Evolutionary conservation across 768 basidiomycete species (phyloP), one percentile per base, ranked within the genome.

Genomic region (Mycena metata): DNA sequence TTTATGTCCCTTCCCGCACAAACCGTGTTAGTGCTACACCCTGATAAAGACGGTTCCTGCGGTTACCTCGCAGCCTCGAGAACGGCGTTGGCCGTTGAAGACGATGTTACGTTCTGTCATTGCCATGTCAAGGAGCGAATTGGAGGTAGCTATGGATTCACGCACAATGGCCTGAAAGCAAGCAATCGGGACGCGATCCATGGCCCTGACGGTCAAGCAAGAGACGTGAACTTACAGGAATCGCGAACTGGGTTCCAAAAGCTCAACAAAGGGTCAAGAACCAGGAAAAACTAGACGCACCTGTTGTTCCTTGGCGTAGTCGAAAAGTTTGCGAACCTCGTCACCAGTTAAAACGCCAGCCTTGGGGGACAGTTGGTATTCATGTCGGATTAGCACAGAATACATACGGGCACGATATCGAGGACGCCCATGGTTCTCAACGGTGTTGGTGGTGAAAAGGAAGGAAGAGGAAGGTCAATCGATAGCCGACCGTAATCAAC

Each of bases 341-440:
- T 96, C 93, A 80, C 97, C 97, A 67, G 96, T 96, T 78, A 99
- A 82, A 69, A 99, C 97, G 72, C 97, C 97, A 79, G 95, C 86
- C 96, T 97, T 19, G 13, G 39, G 49, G 60, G 19, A 58, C 26
- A 41, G 35, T 73, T 30, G 73, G 60, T 47, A 64, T 24, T 23
- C 23, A n/a, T 50, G 39, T 51, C 35, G 35, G 30, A 26, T 15
- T n/a, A n/a, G n/a, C 5, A 60, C 43, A 4, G 52, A 64, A 51
- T 16, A 84, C 92, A 72, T 77, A 95, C 93, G 60, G 94, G 93
- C 71, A 95, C 92, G 76, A 94, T 86, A 76, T 94, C 93, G 78
- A 94, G 91, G 75, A 94, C 80, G 75, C 93, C 93, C 93, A 94
- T 94, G 64, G 46, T 81, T 39, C 30, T 39, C 39, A 10, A 39